Percentiles rank a stretch among this genome's conserved stretches.
These are phyloP conservation scores for Kitagawia praeruptora DNA, from an alignment of 129 eudicot species.

Conservation along the genomic window DNA sequence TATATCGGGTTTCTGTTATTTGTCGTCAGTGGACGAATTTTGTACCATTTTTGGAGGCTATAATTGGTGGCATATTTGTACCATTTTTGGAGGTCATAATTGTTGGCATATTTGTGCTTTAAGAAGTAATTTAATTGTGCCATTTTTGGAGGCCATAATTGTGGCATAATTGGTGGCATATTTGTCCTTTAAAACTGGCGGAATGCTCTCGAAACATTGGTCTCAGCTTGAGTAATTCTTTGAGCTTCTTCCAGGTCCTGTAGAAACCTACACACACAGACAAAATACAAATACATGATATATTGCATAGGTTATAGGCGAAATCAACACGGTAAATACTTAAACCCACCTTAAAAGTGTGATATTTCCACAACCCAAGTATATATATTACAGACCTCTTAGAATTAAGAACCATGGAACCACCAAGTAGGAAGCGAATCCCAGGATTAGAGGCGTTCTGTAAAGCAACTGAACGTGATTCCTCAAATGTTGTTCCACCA, in stretches of 20 bases:
- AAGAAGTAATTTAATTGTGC: too few species aligned
- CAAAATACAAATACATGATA: conserved; percentile 4
- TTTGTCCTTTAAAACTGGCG: too few species aligned
- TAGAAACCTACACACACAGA: conserved; percentile 46
- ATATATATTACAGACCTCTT: conserved; percentile 45
- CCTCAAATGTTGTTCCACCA: conserved; percentile 97
- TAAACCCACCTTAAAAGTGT: background rate
- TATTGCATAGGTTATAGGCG: background rate
- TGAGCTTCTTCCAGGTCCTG: conserved; percentile 98
- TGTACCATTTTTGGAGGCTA: too few species aligned
- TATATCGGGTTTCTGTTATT: too few species aligned
- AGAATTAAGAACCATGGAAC: conserved; percentile 79
- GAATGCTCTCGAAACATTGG: too few species aligned
- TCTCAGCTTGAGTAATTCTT: conserved; percentile 57
- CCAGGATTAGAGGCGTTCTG: conserved; percentile 76
- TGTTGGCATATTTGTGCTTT: too few species aligned
- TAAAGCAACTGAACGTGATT: conserved; percentile 75
- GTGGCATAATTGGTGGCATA: too few species aligned
- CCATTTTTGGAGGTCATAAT: too few species aligned
- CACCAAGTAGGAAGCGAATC: conserved; percentile 86
- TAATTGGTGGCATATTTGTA: too few species aligned
- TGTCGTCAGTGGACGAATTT: too few species aligned
- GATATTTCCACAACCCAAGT: background rate
- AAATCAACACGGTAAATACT: background rate
- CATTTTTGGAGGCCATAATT: too few species aligned